Evolutionary conservation across 2,329 filamentous ascomycete species (phyloP).

Genomic region (Fusarium caatingaense): DNA sequence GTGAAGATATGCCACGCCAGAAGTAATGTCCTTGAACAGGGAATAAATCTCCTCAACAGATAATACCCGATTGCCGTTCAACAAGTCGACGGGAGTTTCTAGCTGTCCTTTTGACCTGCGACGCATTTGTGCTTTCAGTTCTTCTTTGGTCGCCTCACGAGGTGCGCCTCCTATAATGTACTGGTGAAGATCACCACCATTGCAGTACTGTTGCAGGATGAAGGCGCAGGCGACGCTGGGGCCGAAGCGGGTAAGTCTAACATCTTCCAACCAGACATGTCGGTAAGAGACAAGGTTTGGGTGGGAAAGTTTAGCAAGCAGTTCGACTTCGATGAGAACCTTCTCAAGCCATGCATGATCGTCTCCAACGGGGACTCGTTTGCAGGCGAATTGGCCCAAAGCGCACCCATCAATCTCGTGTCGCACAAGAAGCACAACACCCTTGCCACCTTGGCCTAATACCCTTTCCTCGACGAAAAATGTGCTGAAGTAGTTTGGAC

Average conservation of each 20-base stretch:
- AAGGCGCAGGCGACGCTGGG: constrained; percentile 95
- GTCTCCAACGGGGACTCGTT: constrained; percentile 93
- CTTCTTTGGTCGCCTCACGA: constrained; percentile 77
- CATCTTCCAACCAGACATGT: constrained; percentile 96
- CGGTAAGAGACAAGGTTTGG: constrained; percentile 96
- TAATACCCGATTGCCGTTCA: constrained; percentile 56
- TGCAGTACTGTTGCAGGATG: constrained; percentile 98
- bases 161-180: constrained; percentile 80
- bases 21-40: constrained; percentile 94
- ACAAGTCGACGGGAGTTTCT: constrained; percentile 68
- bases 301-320: constrained; percentile 91
- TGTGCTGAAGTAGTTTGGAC: constrained; percentile 88
- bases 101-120: constrained; percentile 81
- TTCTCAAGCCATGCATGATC: constrained; percentile 97
- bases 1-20: constrained; percentile 90
- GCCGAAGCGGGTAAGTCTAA: constrained; percentile 84
- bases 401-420: constrained; percentile 91
- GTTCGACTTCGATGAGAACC: constrained; percentile 89
- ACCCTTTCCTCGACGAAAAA: constrained; percentile 93
- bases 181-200: constrained; percentile 87
- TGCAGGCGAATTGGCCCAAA: constrained; percentile 94
- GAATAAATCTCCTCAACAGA: constrained; percentile 95
- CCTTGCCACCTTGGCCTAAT: constrained; percentile 90
- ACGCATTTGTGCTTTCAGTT: constrained; percentile 88
- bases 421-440: constrained; percentile 92